These are phyloP conservation scores for Pestalotiopsis sp. DNA, from an alignment of 2,329 filamentous ascomycete genomes.

Conservation along the genomic window DNA sequence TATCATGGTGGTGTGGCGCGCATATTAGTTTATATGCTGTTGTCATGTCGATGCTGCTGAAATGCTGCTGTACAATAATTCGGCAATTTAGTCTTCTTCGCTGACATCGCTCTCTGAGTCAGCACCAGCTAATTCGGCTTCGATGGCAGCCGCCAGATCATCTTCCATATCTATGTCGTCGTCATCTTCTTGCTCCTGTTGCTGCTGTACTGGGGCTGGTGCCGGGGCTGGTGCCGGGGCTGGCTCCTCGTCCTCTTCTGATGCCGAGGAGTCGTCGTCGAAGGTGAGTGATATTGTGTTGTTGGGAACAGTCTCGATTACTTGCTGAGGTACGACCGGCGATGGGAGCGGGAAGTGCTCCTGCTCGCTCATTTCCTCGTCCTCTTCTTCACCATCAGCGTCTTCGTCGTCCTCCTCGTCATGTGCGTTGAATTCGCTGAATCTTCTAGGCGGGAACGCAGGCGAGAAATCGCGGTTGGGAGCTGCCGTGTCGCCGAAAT, in stretches of 20 bases:
- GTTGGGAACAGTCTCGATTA: neutral
- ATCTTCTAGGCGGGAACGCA: slow-evolving; percentile 48
- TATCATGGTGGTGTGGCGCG: neutral
- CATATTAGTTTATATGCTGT: neutral
- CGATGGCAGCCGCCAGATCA: slow-evolving; percentile 30
- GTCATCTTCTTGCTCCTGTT: neutral
- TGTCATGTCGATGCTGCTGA: neutral
- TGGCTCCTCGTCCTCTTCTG: slow-evolving; percentile 33
- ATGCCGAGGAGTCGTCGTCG: slow-evolving; percentile 24
- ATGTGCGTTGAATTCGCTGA: slow-evolving; percentile 53
- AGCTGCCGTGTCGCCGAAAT: slow-evolving; percentile 43
- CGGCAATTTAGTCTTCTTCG: slow-evolving; percentile 30
- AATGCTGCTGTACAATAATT: neutral
- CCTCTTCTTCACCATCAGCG: slow-evolving; percentile 49
- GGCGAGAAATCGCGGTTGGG: slow-evolving; percentile 46
- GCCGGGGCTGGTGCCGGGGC: slow-evolving; percentile 15
- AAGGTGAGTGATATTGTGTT: slow-evolving; percentile 17
- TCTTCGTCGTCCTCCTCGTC: slow-evolving; percentile 42
- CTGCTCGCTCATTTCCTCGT: slow-evolving; percentile 33
- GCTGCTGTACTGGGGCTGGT: neutral
- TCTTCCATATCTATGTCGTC: slow-evolving; percentile 33
- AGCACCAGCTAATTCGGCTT: slow-evolving; percentile 24
- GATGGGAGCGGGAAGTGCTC: slow-evolving; percentile 53
- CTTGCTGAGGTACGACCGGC: slow-evolving; percentile 44
- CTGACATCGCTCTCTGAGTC: slow-evolving; percentile 32